Evolutionary conservation across 2,329 filamentous ascomycete genomes (phyloP), one percentile per base, ranked within the genome.

Genomic region (Microcera coccophila): DNA sequence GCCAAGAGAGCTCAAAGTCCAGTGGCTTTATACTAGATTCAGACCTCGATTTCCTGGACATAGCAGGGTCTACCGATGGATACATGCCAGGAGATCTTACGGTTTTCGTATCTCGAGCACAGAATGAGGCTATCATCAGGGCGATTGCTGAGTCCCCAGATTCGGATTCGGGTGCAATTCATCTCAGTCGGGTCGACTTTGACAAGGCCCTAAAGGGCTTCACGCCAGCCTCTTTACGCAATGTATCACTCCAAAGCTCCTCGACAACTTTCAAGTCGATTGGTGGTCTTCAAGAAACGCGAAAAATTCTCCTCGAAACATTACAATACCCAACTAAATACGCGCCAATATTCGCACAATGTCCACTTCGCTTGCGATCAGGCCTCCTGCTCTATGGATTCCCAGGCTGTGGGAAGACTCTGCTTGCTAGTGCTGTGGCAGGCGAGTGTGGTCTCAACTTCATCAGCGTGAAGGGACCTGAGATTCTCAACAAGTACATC

Each of bases 401-500:
- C 59, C 93, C 93, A 0, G 93, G 93, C 3, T 97, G 93, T 60
- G 94, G 94, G 48, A 98, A 98, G 69, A 98, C 93, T 0, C 76
- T 98, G 8, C 80, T 98, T 9, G 93, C 94, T 16, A 95, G 88
- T 44, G 93, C 93, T 1, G 91, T 98, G n/a, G 93, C 94, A 11
- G 91, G 91, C 42, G 93, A 98, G 69, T 97, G 91, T 60, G 91
- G 91, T 0, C 81, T 98, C 47, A 98, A 98, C 66, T 98, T 98
- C 67, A 98, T 98, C 66, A 90, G 85, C 31, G 93, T 98, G 60
- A 98, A 98, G 69, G 93, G 93, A 1, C 93, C 93, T 0, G 94
- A 98, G 65, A 97, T 98, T 45, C 71, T 98, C 41, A 98, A 98
- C 74, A 98, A 98, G 69, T 98, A 98, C 65, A 98, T 98, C 45